Evolutionary conservation across 2,329 filamentous ascomycete genomes (phyloP), one percentile per base, ranked within the genome.

Genomic region (Sordariomycetes sp.): DNA sequence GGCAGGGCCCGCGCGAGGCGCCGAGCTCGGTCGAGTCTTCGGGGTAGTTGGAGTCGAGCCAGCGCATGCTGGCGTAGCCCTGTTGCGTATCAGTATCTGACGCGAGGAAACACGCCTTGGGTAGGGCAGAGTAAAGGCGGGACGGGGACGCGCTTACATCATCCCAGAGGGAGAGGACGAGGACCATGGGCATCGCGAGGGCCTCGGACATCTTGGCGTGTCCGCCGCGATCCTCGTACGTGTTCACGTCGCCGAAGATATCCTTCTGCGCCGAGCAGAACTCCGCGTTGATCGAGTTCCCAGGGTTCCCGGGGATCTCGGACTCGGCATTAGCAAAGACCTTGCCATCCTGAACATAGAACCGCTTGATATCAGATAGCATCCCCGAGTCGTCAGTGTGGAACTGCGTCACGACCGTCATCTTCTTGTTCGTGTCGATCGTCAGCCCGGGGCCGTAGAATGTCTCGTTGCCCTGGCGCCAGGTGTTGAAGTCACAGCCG

Each of bases 31-130:
- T 61, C 10, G 56, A 53, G 60, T 63, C 62, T 57, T 63, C 64
- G 10, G 60, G 84, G 74, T 79, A 86, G 66, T 72, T 78, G 59
- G 79, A 80, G 74, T 89, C 86, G 64, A 90, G 79, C 86, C 86
- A 89, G 64, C 85, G 78, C 84, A 89, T 89, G 71, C 84, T 77
- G 64, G 79, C 72, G 59, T 78, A 69, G 69, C 86, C 79, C 61
- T 62, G 34, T 5, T 48, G 17, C 20, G 45, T 50, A 20, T 50
- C 3, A 50, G 45, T 50, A 7, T 24, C 10, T 7, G 36, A 20
- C 42, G 39, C 50, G 20, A 12, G 50, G 20, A 12, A 24, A 52
- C 50, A 50, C 22, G 45, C 8, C 22, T 24, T 24, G 17, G 36
- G 36, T 39, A 39, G 28, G 28, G 28, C 17, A 45, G 6, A 7